phyloP scores from a whole-genome alignment of 345 rosid species.

The Trapa bicornis region DNA sequence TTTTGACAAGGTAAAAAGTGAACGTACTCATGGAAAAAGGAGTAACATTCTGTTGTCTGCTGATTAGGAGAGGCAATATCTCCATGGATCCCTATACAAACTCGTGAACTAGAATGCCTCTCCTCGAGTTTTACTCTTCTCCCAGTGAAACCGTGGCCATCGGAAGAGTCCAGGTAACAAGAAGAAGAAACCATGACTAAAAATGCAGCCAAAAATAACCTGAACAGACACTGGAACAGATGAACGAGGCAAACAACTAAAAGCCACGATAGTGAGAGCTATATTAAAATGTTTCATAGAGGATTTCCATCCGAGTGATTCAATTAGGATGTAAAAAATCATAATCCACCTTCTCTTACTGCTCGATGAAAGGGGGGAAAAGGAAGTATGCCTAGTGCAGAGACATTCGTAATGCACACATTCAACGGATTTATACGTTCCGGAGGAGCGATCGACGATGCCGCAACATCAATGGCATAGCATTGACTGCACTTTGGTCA shows the following conservation, averaged over 20 bases:
- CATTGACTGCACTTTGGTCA: neutral
- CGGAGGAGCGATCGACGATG: neutral
- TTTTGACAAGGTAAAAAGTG: neutral
- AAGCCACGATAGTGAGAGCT: neutral
- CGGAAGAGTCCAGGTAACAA: conserved; percentile 9
- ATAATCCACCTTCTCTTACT: neutral
- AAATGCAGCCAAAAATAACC: neutral
- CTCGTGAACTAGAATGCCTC: conserved; percentile 12
- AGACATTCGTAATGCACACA: neutral
- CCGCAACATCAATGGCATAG: neutral
- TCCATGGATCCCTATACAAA: conserved; percentile 18
- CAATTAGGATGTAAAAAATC: neutral
- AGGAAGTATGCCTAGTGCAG: no score
- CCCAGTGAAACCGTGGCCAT: conserved; percentile 10
- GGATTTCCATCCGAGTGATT: neutral
- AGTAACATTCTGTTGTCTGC: conserved; percentile 19
- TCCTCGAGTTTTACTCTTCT: conserved; percentile 30
- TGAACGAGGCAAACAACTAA: neutral
- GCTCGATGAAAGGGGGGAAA: neutral
- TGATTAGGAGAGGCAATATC: conserved; percentile 15
- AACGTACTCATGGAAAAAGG: conserved; percentile 23
- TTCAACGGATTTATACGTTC: neutral
- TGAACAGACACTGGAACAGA: neutral
- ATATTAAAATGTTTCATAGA: neutral
- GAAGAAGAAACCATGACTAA: conserved; percentile 46